Percentiles rank a stretch among this genome's conserved stretches.
These are phyloP conservation scores for Fagopyrum esculentum DNA, from an alignment of 148 eudicot species.

Conservation along the genomic window DNA sequence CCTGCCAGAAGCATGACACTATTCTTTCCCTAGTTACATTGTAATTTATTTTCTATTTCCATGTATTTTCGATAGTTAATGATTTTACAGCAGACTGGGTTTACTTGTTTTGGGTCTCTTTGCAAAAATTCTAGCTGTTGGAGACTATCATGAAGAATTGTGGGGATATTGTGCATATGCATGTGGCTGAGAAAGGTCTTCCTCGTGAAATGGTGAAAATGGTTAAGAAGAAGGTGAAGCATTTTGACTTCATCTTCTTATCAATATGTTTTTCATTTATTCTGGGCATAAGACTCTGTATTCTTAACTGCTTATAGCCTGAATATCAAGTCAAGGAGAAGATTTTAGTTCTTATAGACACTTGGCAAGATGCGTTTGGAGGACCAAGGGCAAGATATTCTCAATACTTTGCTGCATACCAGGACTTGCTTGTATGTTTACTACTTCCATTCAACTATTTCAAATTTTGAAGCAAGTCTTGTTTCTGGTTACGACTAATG, in stretches of 20 bases:
- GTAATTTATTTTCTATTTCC: not conserved
- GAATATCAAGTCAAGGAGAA: conserved; percentile 94
- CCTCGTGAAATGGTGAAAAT: conserved; percentile 90
- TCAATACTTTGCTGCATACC: conserved; percentile 85
- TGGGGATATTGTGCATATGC: conserved; percentile 88
- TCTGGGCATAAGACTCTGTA: conserved; percentile 10
- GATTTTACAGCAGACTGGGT: not conserved
- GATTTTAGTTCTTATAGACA: conserved; percentile 74
- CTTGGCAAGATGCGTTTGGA: conserved; percentile 99
- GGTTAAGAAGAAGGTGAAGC: conserved; percentile 68
- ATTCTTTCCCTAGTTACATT: not conserved
- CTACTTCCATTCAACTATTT: not conserved
- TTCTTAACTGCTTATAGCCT: conserved; percentile 38
- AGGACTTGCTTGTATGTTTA: conserved; percentile 73
- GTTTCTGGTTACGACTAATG: not conserved
- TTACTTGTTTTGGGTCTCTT: not conserved
- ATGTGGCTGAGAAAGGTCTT: conserved; percentile 86
- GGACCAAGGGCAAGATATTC: conserved; percentile 89
- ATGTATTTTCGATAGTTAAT: not conserved
- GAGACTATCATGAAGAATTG: conserved; percentile 94
- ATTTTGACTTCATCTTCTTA: not conserved
- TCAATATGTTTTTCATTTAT: not conserved
- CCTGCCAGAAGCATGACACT: not conserved
- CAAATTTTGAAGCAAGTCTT: not conserved
- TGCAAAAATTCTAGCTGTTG: conserved; percentile 43